phyloP scores from a whole-genome alignment of 148 eudicot species.

The Salicornia ramosissima region DNA sequence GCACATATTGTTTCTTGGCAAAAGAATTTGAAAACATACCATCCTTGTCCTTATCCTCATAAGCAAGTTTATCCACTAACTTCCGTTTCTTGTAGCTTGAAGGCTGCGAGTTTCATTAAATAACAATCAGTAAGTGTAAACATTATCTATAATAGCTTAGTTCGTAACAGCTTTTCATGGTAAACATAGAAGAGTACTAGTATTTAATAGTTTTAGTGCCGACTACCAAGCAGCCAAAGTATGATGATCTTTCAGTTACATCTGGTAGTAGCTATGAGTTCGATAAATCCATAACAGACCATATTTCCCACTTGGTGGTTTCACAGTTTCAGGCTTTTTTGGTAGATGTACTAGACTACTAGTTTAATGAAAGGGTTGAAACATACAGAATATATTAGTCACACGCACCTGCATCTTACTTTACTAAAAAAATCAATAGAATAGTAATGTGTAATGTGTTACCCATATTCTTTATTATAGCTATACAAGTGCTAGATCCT shows the following conservation, averaged over 20 bases:
- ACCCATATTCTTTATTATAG: no score
- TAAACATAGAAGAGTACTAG: not conserved
- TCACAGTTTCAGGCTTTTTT: no score
- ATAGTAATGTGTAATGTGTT: no score
- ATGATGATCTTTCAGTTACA: not conserved
- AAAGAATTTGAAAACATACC: slow-evolving; percentile 17
- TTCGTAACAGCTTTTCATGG: not conserved
- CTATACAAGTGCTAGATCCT: no score
- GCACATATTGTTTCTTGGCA: not conserved
- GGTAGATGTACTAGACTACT: no score
- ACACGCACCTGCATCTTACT: no score
- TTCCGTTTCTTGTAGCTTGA: slow-evolving; percentile 78
- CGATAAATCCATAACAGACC: no score
- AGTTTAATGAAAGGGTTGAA: no score
- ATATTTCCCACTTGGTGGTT: no score
- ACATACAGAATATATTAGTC: no score
- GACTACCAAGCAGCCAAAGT: not conserved
- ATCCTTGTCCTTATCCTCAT: slow-evolving; percentile 43
- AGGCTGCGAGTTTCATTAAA: slow-evolving; percentile 38
- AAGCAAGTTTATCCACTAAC: slow-evolving; percentile 45
- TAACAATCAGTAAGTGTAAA: not conserved
- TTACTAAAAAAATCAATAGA: no score
- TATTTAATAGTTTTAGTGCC: no score
- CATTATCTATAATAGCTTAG: not conserved
- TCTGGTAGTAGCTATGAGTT: not conserved